A percentile compares a stretch with the other conserved stretches of the same genome.
Evolutionary conservation across 805 yeast species (phyloP).

Genomic region (Schwanniomyces sp.): DNA sequence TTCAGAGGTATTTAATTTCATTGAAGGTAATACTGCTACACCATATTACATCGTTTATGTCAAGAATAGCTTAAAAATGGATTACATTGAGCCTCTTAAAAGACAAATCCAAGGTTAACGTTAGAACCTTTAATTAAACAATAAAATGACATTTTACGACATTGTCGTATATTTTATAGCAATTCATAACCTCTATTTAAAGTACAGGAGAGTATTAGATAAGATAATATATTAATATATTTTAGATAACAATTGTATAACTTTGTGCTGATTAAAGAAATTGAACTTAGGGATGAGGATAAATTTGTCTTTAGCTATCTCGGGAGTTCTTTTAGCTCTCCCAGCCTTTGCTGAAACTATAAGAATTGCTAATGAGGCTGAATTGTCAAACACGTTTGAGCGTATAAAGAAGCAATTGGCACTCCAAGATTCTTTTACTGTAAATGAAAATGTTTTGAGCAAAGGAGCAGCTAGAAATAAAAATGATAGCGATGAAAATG

Average conservation of each 20-base stretch:
- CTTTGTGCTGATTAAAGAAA: background rate
- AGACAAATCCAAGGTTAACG: conserved; percentile 24
- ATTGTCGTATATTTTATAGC: background rate
- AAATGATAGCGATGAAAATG: conserved; percentile 16
- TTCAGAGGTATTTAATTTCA: conserved; percentile 65
- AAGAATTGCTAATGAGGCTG: background rate
- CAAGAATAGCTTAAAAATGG: conserved; percentile 54
- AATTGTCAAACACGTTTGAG: conserved; percentile 15
- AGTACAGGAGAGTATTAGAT: background rate
- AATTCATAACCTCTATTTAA: background rate
- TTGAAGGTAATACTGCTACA: conserved; percentile 78
- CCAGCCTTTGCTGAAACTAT: background rate
- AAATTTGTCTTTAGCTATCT: background rate
- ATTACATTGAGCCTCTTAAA: conserved; percentile 64
- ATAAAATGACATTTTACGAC: background rate
- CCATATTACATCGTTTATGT: conserved; percentile 91
- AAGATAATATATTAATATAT: background rate
- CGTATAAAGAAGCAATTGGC: conserved; percentile 13
- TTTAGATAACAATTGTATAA: background rate
- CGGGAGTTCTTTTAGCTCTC: conserved; percentile 2
- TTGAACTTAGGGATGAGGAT: background rate
- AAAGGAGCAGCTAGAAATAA: background rate
- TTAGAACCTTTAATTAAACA: background rate
- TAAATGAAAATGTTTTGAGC: background rate
- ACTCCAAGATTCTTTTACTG: background rate